Percentiles rank a stretch among this genome's conserved stretches.
Evolutionary conservation across 352 stramenopile genomes (phyloP).

Genomic region (Blastocystis sp.): DNA sequence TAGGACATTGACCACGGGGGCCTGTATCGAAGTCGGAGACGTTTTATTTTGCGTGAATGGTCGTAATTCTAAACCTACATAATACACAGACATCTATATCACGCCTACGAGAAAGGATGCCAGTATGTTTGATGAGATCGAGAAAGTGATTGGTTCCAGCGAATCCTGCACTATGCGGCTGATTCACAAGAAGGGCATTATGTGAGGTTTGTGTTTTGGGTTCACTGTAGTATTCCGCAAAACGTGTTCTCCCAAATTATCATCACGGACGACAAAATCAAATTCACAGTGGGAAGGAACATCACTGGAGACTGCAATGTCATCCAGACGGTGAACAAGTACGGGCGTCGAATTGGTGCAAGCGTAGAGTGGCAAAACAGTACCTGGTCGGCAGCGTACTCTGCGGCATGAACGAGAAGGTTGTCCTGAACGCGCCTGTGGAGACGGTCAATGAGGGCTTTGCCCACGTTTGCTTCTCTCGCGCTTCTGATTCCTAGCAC

Average conservation of each 20-base stretch:
- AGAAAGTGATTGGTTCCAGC: slow-evolving; percentile 9
- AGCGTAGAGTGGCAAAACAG: slow-evolving; percentile 6
- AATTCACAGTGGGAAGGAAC: slow-evolving; percentile 8
- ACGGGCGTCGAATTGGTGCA: neutral
- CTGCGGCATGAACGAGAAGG: slow-evolving; percentile 28
- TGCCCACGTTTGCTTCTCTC: neutral
- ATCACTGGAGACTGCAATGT: slow-evolving; percentile 25
- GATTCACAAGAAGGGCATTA: slow-evolving; percentile 7
- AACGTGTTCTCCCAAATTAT: slow-evolving; percentile 43
- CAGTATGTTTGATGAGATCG: slow-evolving; percentile 3
- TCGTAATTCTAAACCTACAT: neutral
- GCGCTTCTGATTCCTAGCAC: neutral
- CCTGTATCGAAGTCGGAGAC: slow-evolving; percentile 6
- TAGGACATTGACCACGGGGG: slow-evolving; percentile 29
- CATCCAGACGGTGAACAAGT: slow-evolving; percentile 46
- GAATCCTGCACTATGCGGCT: slow-evolving; percentile 27
- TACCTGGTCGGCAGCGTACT: slow-evolving; percentile 10
- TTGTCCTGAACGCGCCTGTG: neutral
- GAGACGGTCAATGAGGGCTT: neutral
- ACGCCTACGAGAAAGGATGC: neutral
- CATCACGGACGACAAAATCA: slow-evolving; percentile 24
- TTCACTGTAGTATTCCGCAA: neutral
- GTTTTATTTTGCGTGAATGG: slow-evolving; percentile 59
- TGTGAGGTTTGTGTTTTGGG: neutral
- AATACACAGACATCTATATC: slow-evolving; percentile 43